A percentile compares a stretch with the other conserved stretches of the same genome.
Evolutionary conservation across 352 stramenopile species (phyloP).

Genomic region (Achlya hypogyna): DNA sequence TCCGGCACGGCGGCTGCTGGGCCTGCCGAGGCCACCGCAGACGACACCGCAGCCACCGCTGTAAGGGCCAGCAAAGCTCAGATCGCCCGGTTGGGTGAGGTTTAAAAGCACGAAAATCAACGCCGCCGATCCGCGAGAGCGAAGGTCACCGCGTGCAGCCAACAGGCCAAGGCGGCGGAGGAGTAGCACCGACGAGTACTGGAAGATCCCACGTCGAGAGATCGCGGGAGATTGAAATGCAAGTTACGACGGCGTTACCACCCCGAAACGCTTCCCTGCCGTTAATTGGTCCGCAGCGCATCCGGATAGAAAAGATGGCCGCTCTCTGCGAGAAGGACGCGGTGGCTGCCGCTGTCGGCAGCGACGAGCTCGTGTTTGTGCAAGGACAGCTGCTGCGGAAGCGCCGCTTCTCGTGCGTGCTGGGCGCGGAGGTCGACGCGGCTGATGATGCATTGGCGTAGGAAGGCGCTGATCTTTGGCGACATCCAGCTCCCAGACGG

Average conservation of each 20-base stretch:
- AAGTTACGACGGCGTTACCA: not conserved
- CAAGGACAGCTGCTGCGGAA: conserved; percentile 69
- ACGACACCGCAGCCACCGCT: too few species aligned
- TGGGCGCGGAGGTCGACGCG: conserved; percentile 26
- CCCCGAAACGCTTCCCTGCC: not conserved
- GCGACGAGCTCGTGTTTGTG: conserved; percentile 32
- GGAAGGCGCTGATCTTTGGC: conserved; percentile 35
- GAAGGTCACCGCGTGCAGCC: too few species aligned
- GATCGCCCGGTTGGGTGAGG: too few species aligned
- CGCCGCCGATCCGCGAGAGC: too few species aligned
- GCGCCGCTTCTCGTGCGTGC: conserved; percentile 47
- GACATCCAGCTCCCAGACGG: conserved; percentile 39
- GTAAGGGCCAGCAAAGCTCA: too few species aligned
- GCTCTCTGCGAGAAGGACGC: not conserved
- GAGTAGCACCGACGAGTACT: not conserved
- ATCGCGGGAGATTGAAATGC: not conserved
- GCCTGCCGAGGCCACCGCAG: too few species aligned
- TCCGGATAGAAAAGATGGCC: not conserved
- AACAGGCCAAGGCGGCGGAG: too few species aligned
- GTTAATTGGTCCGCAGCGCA: not conserved
- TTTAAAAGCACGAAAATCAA: too few species aligned
- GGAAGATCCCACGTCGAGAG: too few species aligned
- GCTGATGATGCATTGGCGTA: not conserved
- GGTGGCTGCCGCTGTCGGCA: not conserved
- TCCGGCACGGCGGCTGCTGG: too few species aligned